A percentile compares a stretch with the other conserved stretches of the same genome.
phyloP scores from a whole-genome alignment of 345 rosid species.

The Eucalyptus sp. region DNA sequence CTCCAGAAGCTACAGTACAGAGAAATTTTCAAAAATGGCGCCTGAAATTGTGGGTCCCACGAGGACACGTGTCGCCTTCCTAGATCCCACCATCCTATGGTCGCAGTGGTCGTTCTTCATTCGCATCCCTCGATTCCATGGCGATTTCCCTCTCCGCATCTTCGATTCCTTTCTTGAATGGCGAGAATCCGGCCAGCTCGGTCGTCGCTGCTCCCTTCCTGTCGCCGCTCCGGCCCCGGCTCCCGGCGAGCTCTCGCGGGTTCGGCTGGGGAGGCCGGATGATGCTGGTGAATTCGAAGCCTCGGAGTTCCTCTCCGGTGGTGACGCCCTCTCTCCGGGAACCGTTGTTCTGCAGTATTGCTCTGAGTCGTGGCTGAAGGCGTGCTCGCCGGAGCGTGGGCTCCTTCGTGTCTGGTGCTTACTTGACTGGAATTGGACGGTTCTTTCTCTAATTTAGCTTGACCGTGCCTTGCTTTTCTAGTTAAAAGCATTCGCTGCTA shows the following conservation, averaged over 20 bases:
- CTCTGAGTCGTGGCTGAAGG: background rate
- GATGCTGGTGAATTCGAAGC: background rate
- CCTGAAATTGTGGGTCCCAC: no score
- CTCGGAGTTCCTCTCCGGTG: background rate
- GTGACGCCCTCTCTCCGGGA: background rate
- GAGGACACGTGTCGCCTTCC: no score
- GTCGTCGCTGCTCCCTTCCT: background rate
- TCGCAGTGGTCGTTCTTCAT: background rate
- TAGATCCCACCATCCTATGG: background rate
- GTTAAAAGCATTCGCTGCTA: background rate
- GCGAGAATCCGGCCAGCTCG: background rate
- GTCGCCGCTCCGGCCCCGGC: background rate
- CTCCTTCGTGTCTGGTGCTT: background rate
- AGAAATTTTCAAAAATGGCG: no score
- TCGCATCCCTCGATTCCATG: conserved; percentile 12
- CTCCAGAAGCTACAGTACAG: no score
- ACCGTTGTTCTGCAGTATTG: background rate
- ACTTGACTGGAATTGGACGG: background rate
- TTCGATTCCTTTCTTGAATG: conserved; percentile 1
- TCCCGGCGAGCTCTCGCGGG: background rate
- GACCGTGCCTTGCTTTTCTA: background rate
- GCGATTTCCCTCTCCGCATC: conserved; percentile 35
- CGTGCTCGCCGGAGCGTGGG: background rate
- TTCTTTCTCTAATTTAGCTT: background rate
- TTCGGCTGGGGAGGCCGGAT: background rate